Base-by-base conservation (phyloP, 176 grass and related monocot species). In the Zizania latifolia region DNA sequence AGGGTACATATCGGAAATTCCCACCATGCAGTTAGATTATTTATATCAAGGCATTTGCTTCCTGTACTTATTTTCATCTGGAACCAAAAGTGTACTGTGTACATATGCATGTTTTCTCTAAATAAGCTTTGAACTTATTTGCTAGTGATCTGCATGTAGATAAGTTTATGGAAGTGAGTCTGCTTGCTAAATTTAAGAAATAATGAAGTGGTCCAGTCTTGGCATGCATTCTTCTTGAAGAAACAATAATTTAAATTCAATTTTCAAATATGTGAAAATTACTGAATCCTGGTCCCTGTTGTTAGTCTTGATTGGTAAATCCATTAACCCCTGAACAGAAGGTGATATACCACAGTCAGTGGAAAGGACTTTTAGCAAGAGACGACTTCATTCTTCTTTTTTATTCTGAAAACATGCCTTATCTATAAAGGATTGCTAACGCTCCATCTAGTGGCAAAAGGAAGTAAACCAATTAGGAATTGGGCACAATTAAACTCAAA, bases 381-480 rank as follows among this genome's bases (percentile, higher is more conserved):
- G 40, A 43, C 19, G n/a, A 50, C 32, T 39, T 65, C 4, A 10
- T 36, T n/a, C n/a, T n/a, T n/a, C n/a, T n/a, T n/a, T n/a, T n/a
- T n/a, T n/a, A n/a, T n/a, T n/a, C n/a, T n/a, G n/a, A n/a, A n/a
- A 44, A 17, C 41, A 77, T 65, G 74, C 43, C 74, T 35, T 76
- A 37, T 36, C 62, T 65, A 50, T 60, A 34, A 35, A n/a, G n/a
- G n/a, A n/a, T n/a, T n/a, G n/a, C n/a, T n/a, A n/a, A n/a, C n/a
- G n/a, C n/a, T n/a, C n/a, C n/a, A n/a, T n/a, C n/a, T n/a, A n/a
- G n/a, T n/a, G n/a, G n/a, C 62, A 50, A 50, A 51, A 10, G 2
- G 24, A 50, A 77, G 30, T 27, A 50, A 51, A 26, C 35, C 30
- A n/a, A n/a, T n/a, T 77, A 64, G 48, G 16, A 41, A 65, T 34